Evolutionary conservation across 1,139 yeast genomes (phyloP).

Genomic region (Debaryomyces fabryi): DNA sequence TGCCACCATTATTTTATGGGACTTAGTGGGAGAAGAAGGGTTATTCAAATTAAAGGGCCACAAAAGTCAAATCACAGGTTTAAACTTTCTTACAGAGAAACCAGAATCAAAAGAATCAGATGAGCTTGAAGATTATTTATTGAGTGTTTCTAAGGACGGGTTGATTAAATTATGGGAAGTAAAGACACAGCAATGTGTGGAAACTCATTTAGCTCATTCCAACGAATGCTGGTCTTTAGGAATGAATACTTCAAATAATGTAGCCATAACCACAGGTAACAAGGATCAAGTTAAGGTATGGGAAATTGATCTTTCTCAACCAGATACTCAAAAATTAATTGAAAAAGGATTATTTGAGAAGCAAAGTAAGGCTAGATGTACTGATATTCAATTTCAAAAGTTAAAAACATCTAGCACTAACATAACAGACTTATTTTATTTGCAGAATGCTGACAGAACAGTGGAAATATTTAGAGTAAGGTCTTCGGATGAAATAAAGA

Average conservation of each 20-base stretch:
- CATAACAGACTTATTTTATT: slow-evolving; percentile 54
- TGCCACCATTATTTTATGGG: slow-evolving; percentile 88
- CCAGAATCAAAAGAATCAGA: slow-evolving; percentile 41
- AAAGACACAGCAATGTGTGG: slow-evolving; percentile 85
- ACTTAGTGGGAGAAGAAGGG: slow-evolving; percentile 90
- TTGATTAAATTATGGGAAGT: slow-evolving; percentile 91
- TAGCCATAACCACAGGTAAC: slow-evolving; percentile 72
- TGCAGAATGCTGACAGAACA: slow-evolving; percentile 79
- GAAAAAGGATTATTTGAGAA: slow-evolving; percentile 75
- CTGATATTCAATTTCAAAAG: slow-evolving; percentile 56
- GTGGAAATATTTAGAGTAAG: slow-evolving; percentile 83
- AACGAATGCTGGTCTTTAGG: slow-evolving; percentile 92
- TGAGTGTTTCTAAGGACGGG: slow-evolving; percentile 88
- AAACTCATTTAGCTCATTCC: slow-evolving; percentile 91
- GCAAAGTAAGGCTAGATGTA: slow-evolving; percentile 76
- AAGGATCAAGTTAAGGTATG: slow-evolving; percentile 86
- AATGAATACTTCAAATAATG: slow-evolving; percentile 36
- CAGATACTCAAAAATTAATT: slow-evolving; percentile 54
- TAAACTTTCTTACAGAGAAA: slow-evolving; percentile 47
- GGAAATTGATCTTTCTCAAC: slow-evolving; percentile 59
- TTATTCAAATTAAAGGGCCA: slow-evolving; percentile 85
- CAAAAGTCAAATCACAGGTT: slow-evolving; percentile 83
- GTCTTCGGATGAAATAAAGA: slow-evolving; percentile 73
- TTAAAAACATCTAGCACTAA: slow-evolving; percentile 16
- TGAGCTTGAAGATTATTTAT: slow-evolving; percentile 66